These are phyloP conservation scores for Ormosia emarginata DNA, from an alignment of 306 rosid genomes.

Conservation along the genomic window DNA sequence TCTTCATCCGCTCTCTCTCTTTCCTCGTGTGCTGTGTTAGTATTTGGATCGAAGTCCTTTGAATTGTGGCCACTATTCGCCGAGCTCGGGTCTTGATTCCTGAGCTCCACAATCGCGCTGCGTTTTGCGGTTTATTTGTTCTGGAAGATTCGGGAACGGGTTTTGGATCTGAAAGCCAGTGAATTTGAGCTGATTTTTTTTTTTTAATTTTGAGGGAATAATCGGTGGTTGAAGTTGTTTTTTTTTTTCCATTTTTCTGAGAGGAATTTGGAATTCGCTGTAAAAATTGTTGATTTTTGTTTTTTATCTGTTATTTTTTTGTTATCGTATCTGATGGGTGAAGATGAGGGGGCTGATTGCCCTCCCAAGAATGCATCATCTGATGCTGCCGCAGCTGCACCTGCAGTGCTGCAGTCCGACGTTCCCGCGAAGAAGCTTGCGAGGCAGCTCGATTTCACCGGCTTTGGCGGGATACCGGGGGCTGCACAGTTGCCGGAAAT, in stretches of 20 bases:
- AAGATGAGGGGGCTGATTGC: conserved; percentile 64
- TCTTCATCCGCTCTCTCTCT: neutral
- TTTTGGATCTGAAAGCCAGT: conserved; percentile 52
- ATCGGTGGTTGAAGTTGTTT: conserved; percentile 29
- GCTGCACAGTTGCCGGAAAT: conserved; percentile 38
- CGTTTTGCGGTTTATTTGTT: neutral
- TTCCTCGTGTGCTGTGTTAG: neutral
- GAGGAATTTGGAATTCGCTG: conserved; percentile 20
- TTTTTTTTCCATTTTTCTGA: neutral
- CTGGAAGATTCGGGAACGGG: conserved; percentile 8
- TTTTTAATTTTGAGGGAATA: conserved; percentile 22
- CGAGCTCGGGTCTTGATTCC: conserved; percentile 36
- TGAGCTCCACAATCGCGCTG: conserved; percentile 33
- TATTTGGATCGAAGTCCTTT: conserved; percentile 30
- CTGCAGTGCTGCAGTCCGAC: conserved; percentile 41
- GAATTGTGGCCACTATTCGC: conserved; percentile 29
- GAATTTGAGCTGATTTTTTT: conserved; percentile 43
- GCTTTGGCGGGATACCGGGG: conserved; percentile 42
- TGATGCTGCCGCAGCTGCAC: conserved; percentile 36
- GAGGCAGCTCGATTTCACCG: conserved; percentile 96
- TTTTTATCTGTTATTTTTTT: neutral
- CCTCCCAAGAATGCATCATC: conserved; percentile 52
- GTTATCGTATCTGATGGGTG: conserved; percentile 59
- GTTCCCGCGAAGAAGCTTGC: conserved; percentile 87
- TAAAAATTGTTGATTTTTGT: neutral